Base-by-base conservation (phyloP, 495 filamentous ascomycete species). In the Corynascus novoguineensis region DNA sequence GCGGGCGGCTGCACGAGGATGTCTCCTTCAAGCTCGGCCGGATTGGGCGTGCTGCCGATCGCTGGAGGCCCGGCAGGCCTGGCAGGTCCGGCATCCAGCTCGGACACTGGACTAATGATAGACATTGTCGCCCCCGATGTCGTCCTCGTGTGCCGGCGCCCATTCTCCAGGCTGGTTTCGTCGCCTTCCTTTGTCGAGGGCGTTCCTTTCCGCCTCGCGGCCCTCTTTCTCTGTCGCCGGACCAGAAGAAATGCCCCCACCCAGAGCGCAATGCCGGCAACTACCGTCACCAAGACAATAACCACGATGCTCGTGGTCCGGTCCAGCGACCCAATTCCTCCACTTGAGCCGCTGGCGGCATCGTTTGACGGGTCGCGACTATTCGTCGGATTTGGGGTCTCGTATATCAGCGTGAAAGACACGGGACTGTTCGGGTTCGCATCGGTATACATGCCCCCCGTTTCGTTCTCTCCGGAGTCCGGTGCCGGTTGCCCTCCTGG, bases 1-100 rank as follows among this genome's bases (percentile, higher is more conserved):
- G 46, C 17, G 15, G 60, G 55, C 10, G 40, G 25, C 3, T 55
- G 42, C 21, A 55, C 41, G n/a, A 62, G 27, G 12, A 57, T 38
- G 8, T 61, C 59, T 15, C 65, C 67, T 19, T 66, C 65, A 10
- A 70, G 67, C 58, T 70, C 67, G 10, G 66, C 67, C 1, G 67
- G 67, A 34, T 64, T 64, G 2, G 51, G 53, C 0, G 46, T 54
- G 47, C 40, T 68, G 22, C 67, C 67, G n/a, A 60, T 62, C 12
- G 32, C 53, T 4, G 31, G 53, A 17, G 53, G 34, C 11, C 34
- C 38, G 24, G n/a, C n/a, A n/a, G n/a, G n/a, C n/a, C n/a, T n/a
- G n/a, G n/a, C n/a, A n/a, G n/a, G n/a, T n/a, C n/a, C n/a, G n/a
- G 57, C 38, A 5, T 56, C 57, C 44, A 61, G 60, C 41, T 65